Evolutionary conservation across 805 yeast species (phyloP).

Genomic region (Hanseniaspora singularis): DNA sequence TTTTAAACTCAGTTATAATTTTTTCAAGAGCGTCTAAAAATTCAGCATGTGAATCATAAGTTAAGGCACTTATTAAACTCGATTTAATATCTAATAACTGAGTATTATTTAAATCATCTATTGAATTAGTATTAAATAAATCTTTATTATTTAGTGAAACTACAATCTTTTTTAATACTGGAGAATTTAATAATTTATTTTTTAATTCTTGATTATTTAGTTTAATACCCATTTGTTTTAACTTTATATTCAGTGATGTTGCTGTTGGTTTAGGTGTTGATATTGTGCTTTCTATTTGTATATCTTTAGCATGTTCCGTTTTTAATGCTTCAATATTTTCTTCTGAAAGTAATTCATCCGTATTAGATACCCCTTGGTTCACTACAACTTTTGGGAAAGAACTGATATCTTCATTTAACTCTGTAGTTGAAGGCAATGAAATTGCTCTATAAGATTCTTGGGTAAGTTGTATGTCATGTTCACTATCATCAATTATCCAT

Average conservation of each 20-base stretch:
- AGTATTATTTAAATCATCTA: too few relatives aligned
- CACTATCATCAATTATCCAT: neutral
- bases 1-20: neutral
- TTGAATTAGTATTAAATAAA: too few relatives aligned
- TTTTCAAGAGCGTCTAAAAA: neutral
- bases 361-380: too few relatives aligned
- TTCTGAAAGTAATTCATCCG: neutral
- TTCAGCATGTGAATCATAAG: neutral
- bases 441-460: too few relatives aligned
- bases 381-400: too few relatives aligned
- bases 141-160: neutral
- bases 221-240: conserved; percentile 2
- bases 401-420: too few relatives aligned
- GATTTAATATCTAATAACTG: neutral
- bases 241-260: neutral
- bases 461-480: neutral
- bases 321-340: neutral
- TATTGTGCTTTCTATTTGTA: too few relatives aligned
- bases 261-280: neutral
- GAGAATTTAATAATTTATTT: neutral
- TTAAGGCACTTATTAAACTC: neutral
- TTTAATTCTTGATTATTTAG: neutral
- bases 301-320: too few relatives aligned
- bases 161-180: neutral
- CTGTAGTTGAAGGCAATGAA: too few relatives aligned